Percentiles rank a stretch among this genome's conserved stretches.
phyloP scores from a whole-genome alignment of 2,329 filamentous ascomycete species.

The Huntiella savannae region DNA sequence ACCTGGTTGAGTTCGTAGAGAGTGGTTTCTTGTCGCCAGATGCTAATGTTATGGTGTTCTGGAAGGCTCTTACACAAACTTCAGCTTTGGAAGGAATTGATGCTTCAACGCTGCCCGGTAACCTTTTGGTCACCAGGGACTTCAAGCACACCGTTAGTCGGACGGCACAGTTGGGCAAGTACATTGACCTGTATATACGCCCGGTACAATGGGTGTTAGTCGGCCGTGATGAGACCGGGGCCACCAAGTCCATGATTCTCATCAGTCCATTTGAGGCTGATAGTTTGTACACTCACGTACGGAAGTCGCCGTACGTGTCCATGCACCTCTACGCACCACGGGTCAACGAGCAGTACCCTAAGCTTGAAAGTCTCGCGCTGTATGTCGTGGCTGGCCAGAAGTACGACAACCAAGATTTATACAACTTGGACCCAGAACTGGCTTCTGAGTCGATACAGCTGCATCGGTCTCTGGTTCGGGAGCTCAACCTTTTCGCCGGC shows the following conservation, averaged over 20 bases:
- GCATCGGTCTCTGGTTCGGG: slow-evolving; percentile 15
- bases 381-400: slow-evolving; percentile 20
- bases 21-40: slow-evolving; percentile 17
- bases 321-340: slow-evolving; percentile 35
- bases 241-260: slow-evolving; percentile 23
- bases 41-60: slow-evolving; percentile 26
- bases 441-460: no score
- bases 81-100: slow-evolving; percentile 21
- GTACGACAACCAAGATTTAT: not conserved
- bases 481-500: slow-evolving; percentile 48
- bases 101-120: slow-evolving; percentile 18
- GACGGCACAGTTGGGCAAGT: not conserved
- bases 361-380: slow-evolving; percentile 28
- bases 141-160: slow-evolving; percentile 18
- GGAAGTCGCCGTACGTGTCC: slow-evolving; percentile 17
- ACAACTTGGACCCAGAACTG: no score
- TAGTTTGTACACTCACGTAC: slow-evolving; percentile 24
- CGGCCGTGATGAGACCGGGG: not conserved
- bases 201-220: slow-evolving; percentile 34
- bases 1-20: slow-evolving; percentile 23
- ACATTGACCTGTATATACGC: slow-evolving; percentile 28
- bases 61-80: slow-evolving; percentile 22
- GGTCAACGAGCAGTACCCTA: slow-evolving; percentile 18
- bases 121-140: slow-evolving; percentile 30
- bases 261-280: slow-evolving; percentile 45